Evolutionary conservation across 495 filamentous ascomycete genomes (phyloP), one percentile per base, ranked within the genome.

Genomic region (Pseudoneurospora amorphoporcata): DNA sequence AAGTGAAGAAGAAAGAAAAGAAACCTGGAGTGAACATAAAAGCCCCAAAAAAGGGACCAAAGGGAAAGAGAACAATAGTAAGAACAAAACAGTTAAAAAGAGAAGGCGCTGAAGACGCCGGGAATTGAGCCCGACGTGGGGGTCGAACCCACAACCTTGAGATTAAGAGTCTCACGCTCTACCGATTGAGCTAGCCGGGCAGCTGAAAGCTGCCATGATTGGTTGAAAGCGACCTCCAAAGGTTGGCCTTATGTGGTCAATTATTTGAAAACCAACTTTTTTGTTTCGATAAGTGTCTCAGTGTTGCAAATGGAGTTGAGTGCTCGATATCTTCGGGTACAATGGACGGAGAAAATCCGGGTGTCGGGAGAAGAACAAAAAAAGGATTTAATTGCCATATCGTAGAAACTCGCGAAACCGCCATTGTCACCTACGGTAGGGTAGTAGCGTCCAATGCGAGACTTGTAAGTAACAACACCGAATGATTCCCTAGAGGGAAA

Each of bases 91-190:
- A 23, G 23, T 23, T 1, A 23, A 61, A 61, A 61, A 29, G 3
- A 61, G 23, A 16, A 7, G 53, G 12, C 23, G 53, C 12, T 16
- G 53, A 0, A 1, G 9, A 53, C 19, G 19, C 10, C 19, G 45
- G 45, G 45, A 53, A 53, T 53, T 53, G 53, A 47, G 43, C 43
- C 43, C 43, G 43, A 47, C 43, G 43, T 47, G 43, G 43, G 85
- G 83, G 83, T 86, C 82, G 85, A 87, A 87, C 86, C 87, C 87
- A 83, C 86, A 88, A 85, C 87, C 86, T 89, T 89, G 84, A 88
- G 87, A 89, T 89, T 89, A 90, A 90, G 87, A 90, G 88, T 89
- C 88, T 88, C 85, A 89, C 88, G 88, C 88, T 89, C 88, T 89
- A 88, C 87, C 87, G 87, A 90, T 89, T 89, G 88, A 90, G 87